Base-by-base conservation (phyloP, 2,329 filamentous ascomycete genomes). In the Colletotrichum euphorbiae region DNA sequence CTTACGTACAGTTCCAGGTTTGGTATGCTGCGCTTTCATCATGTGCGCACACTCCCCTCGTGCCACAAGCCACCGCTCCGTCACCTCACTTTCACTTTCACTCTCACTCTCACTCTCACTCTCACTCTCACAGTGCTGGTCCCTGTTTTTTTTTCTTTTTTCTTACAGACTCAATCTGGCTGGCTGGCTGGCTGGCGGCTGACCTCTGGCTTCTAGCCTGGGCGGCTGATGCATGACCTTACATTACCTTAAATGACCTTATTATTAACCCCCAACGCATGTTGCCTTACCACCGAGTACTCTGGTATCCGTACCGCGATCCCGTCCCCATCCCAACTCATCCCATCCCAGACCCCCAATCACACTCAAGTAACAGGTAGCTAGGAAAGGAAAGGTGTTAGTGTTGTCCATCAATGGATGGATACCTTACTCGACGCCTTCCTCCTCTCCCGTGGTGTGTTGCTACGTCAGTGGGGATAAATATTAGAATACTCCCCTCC, bases 381-480 rank as follows among this genome's bases (percentile, higher is more conserved):
- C 12, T 38, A 15, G 13, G 36, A 38, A 38, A 15, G 13, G 36
- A 38, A 38, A 13, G 36, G 36, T 38, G 36, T 38, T 56, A 40
- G 52, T 42, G 52, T 33, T 56, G 17, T 38, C 58, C 54, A 59
- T 51, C 38, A 46, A 55, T 48, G 31, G 42, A 61, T 33, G 56
- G 46, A 52, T 65, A 45, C 55, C 45, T 60, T 19, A 36, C 45
- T 66, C 33, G 52, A 42, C 21, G 52, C 36, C 46, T 45, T 50
- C 43, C 38, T 38, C 38, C 15, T 33, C 31, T 46, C 61, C 61
- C 42, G 46, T 54, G 52, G 66, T 62, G 54, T 52, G 67, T 54
- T 63, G 59, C 62, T 67, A 67, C 69, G 62, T 69, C 67, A 64
- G 69, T 71, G 69, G 69, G 28, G 69, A 71, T 58, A 62, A 71